These are phyloP conservation scores for Tulasnella sp. DNA, from an alignment of 768 basidiomycete genomes.

Conservation along the genomic window DNA sequence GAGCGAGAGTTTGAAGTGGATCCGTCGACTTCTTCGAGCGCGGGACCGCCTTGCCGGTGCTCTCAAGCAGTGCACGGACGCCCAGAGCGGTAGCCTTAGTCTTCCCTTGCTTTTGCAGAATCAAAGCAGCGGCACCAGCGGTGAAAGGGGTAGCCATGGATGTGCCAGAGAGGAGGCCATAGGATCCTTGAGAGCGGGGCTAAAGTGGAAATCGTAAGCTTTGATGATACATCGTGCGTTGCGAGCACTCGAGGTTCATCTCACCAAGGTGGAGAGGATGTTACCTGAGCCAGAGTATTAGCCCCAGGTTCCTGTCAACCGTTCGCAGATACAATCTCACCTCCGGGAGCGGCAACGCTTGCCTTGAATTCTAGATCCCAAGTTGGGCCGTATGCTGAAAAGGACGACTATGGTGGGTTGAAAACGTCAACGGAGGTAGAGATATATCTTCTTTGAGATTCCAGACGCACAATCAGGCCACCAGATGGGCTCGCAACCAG, in stretches of 20 bases:
- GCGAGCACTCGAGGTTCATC: not conserved
- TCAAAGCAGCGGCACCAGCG: conserved; percentile 17
- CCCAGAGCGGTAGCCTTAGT: not conserved
- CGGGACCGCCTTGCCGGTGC: conserved; percentile 13
- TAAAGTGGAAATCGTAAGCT: not conserved
- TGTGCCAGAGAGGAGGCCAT: conserved; percentile 13
- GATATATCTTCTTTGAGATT: conserved; percentile 22
- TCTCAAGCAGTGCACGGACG: conserved; percentile 14
- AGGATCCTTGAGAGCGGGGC: conserved; percentile 14
- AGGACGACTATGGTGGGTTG: conserved; percentile 23
- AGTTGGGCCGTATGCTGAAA: conserved; percentile 26
- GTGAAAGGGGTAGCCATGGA: conserved; percentile 17
- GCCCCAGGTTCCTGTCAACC: not conserved
- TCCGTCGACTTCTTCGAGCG: conserved; percentile 2
- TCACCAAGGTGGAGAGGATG: conserved; percentile 17
- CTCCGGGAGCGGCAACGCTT: conserved; percentile 22
- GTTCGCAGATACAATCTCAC: not conserved
- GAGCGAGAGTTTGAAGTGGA: conserved; percentile 16
- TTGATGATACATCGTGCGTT: not conserved
- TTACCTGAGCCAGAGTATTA: not conserved
- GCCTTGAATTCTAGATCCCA: conserved; percentile 25
- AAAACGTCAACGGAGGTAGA: conserved; percentile 36
- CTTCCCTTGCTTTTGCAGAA: conserved; percentile 9
- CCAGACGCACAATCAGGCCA: conserved; percentile 26
- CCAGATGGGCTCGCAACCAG: conserved; percentile 51